Conservation (phyloP, 2,329 filamentous ascomycete genomes). For the Pseudogymnoascus sp. region DNA sequence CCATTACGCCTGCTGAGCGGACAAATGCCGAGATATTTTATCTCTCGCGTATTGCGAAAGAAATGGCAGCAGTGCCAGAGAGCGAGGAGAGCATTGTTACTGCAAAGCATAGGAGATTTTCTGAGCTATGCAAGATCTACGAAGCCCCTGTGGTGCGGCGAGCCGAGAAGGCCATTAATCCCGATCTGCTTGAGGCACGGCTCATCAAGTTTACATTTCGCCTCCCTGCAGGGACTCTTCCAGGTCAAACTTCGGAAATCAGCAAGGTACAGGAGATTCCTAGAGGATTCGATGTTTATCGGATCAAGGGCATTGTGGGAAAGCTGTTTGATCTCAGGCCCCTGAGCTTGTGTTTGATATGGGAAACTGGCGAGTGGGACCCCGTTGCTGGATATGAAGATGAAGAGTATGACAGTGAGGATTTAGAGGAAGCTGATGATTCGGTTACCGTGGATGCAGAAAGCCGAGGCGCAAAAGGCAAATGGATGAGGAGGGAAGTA, state of each 20-base stretch:
- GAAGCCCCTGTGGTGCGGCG: conserved; percentile 62
- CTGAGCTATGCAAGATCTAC: conserved; percentile 67
- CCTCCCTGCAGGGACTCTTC: conserved; percentile 20
- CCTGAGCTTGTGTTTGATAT: conserved; percentile 61
- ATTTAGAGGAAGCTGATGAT: conserved; percentile 43
- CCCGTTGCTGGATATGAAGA: conserved; percentile 61
- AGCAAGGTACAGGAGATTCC: conserved; percentile 49
- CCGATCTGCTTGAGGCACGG: conserved; percentile 74
- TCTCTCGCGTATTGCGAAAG: conserved; percentile 72
- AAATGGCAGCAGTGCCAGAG: conserved; percentile 57
- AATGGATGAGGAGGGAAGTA: conserved; percentile 72
- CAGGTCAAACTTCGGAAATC: conserved; percentile 19
- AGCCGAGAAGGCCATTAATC: conserved; percentile 52
- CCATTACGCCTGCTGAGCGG: conserved; percentile 66
- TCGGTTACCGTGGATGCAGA: conserved; percentile 17
- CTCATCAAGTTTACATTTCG: conserved; percentile 60
- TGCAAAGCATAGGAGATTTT: conserved; percentile 63
- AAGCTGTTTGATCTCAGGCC: conserved; percentile 62
- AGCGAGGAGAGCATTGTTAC: conserved; percentile 50
- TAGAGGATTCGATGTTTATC: conserved; percentile 72
- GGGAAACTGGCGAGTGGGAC: conserved; percentile 90
- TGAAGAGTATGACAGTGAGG: conserved; percentile 48
- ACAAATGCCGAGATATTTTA: conserved; percentile 92
- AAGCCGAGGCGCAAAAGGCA: conserved; percentile 35
- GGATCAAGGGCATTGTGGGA: conserved; percentile 71